Evolutionary conservation across 805 yeast genomes (phyloP), one percentile per base, ranked within the genome.

Genomic region (Starmera pachycereana): DNA sequence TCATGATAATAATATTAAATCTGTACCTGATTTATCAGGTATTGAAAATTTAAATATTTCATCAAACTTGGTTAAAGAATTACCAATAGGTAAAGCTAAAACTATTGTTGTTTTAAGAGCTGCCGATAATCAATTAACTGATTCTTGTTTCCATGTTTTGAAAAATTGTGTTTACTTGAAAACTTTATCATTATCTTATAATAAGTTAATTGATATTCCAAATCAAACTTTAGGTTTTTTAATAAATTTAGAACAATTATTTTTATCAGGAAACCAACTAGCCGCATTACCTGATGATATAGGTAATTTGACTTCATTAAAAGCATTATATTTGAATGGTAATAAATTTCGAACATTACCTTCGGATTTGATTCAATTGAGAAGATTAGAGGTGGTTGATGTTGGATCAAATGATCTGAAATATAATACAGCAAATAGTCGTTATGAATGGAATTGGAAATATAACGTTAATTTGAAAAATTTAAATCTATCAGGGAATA

Each of bases 391-490:
- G 29, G 81, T 78, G 9, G 69, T 92, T 31, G 99, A 92, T 62
- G 92, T 86, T 13, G 95, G 97, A 4, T 84, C 94, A 2, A 92
- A 92, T 57, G 81, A 79, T 44, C 66, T 92, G 60, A 84, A 88
- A 53, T 92, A 92, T 60, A 92, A 92, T 52, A 87, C 90, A 41
- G 82, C 92, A 4, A 92, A 92, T 58, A 85, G 88, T 73, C 94
- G 92, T 12, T 90, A 86, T 55, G 98, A 92, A 57, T 92, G 97
- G 97, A 92, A 87, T 61, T 92, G 98, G 98, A 79, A 82, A 51
- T 79, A 78, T 66, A 92, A 92, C 55, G 66, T 72, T 40, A 75
- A 77, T 33, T 66, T 92, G 58, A 76, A 70, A 49, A 88, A 82
- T 52, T 71, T 92, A 56, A 92, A 90, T 57, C 80, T 92, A 42